Evolutionary conservation across 768 basidiomycete species (phyloP).

Genomic region (Rhizopogon vulgaris): DNA sequence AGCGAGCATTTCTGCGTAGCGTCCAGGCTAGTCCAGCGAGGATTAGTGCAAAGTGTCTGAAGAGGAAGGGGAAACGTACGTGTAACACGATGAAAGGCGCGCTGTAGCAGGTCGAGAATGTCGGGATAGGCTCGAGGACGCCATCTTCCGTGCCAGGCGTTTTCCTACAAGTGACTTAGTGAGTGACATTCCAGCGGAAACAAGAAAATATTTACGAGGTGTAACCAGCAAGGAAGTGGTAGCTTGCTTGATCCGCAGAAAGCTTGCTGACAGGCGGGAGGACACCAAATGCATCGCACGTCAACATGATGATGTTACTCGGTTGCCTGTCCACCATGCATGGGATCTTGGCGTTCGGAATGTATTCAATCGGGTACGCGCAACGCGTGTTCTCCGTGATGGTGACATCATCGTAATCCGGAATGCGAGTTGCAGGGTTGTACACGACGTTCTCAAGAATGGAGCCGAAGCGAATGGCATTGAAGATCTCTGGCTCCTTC

Average conservation of each 20-base stretch:
- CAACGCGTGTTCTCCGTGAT: slow-evolving; percentile 99
- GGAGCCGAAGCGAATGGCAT: slow-evolving; percentile 89
- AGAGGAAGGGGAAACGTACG: slow-evolving; percentile 32
- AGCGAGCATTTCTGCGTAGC: slow-evolving; percentile 96
- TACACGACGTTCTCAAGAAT: slow-evolving; percentile 99
- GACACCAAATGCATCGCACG: slow-evolving; percentile 97
- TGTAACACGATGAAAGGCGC: slow-evolving; percentile 99
- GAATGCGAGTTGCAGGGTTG: slow-evolving; percentile 70
- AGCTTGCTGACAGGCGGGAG: slow-evolving; percentile 93
- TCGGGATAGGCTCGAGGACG: slow-evolving; percentile 95
- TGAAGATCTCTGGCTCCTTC: slow-evolving; percentile 98
- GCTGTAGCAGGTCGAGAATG: slow-evolving; percentile 98
- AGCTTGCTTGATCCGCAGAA: slow-evolving; percentile 91
- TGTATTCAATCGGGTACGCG: slow-evolving; percentile 97
- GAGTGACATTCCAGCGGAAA: slow-evolving; percentile 4
- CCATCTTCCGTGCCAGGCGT: slow-evolving; percentile 99
- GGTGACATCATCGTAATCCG: slow-evolving; percentile 93
- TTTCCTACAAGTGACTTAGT: slow-evolving; percentile 49
- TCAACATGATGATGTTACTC: slow-evolving; percentile 93
- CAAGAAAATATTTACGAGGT: slow-evolving; percentile 57
- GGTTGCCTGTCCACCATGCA: slow-evolving; percentile 85
- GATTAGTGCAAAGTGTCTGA: slow-evolving; percentile 2
- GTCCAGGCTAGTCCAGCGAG: slow-evolving; percentile 54
- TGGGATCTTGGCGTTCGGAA: slow-evolving; percentile 92
- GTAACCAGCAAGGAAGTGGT: slow-evolving; percentile 97